Base-by-base conservation (phyloP, 495 filamentous ascomycete genomes). In the Aspergillus sparsus region DNA sequence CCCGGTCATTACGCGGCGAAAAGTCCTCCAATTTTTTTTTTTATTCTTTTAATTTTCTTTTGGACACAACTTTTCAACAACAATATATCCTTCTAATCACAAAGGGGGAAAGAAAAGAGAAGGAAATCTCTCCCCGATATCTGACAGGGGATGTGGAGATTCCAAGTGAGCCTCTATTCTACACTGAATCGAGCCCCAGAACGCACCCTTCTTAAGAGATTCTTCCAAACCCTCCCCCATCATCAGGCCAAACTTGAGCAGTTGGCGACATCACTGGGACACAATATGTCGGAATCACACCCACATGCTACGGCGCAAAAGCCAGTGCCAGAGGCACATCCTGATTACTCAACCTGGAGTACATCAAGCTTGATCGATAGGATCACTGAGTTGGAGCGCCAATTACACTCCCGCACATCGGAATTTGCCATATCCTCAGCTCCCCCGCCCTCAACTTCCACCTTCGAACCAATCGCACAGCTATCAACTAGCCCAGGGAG, bases 361-460 rank as follows among this genome's bases (percentile, higher is more conserved):
- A 84, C 83, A 53, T 77, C 83, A 15, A 82, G 78, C 50, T 78
- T 94, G 18, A 81, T 94, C 59, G 68, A 83, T 57, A 81, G 88
- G 3, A 83, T 95, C 34, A 77, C 74, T 9, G 71, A 81, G 44
- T 77, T 95, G 12, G 91, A 95, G 68, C 70, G 73, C 49, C 76
- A 87, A 63, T 72, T 90, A 6, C 72, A 80, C 49, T 74, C 71
- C 44, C 78, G 77, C 58, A 81, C 67, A 49, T 68, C 72, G 7
- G 71, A 74, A 68, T 82, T 65, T 39, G 63, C 73, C 60, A 61
- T 71, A 21, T 31, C 44, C 27, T 34, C 46, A 33, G 31, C 53
- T 32, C 7, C 53, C 10, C 27, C 51, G 13, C 18, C 18, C 15
- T 15, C 50, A n/a, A 35, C 61, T n/a, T 33, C 51, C 33, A 55